Conservation (phyloP, 2,329 filamentous ascomycete species). For the Ramichloridium luteum region DNA sequence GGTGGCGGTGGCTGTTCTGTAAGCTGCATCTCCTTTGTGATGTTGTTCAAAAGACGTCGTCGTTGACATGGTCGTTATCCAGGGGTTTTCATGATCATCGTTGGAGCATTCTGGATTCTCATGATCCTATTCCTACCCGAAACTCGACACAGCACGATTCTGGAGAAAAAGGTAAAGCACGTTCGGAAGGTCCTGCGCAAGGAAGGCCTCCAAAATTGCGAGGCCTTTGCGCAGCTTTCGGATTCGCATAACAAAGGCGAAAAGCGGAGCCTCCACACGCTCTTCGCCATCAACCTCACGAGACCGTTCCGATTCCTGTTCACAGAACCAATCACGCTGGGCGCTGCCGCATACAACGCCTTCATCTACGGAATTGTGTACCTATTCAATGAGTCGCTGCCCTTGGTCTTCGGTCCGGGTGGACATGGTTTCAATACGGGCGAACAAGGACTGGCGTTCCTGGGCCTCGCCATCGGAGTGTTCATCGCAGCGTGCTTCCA, state of each 20-base stretch:
- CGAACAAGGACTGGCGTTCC: conserved; percentile 13
- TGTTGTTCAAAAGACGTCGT: no score
- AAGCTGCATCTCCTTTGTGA: no score
- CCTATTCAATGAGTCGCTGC: conserved; percentile 39
- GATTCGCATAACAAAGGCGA: conserved; percentile 15
- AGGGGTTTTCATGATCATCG: conserved; percentile 18
- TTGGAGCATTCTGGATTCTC: conserved; percentile 14
- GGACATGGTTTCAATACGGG: conserved; percentile 26
- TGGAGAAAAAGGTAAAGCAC: conserved; percentile 47
- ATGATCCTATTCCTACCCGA: conserved; percentile 20
- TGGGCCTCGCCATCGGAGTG: conserved; percentile 16
- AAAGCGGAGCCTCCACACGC: conserved; percentile 21
- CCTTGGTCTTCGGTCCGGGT: conserved; percentile 34
- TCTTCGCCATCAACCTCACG: conserved; percentile 33
- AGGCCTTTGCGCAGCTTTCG: no score
- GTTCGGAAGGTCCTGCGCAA: conserved; percentile 40
- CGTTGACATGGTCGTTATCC: no score
- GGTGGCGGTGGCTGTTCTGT: conserved; percentile 17
- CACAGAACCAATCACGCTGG: conserved; percentile 37
- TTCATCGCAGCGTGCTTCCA: conserved; percentile 29
- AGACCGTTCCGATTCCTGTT: conserved; percentile 38
- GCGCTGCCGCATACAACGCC: conserved; percentile 37
- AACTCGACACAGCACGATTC: conserved; percentile 21
- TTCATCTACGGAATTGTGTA: conserved; percentile 39
- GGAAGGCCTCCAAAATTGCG: conserved; percentile 3